Conservation (phyloP, 208 protist genomes). For the Endotrypanum monterogeii region DNA sequence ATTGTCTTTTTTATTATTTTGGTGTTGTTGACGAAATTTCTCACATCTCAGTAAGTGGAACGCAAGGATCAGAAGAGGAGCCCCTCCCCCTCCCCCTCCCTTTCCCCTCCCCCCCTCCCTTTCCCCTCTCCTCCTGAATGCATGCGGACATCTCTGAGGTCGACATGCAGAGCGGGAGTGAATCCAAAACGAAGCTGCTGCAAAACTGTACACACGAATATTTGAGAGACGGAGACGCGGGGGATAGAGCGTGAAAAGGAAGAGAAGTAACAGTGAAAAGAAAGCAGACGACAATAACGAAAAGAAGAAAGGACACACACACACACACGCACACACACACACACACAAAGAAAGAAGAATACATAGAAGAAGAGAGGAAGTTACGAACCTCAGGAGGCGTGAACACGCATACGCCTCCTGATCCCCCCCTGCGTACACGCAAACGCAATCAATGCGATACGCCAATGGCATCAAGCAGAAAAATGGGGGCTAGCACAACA, state of each 20-base stretch:
- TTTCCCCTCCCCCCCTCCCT: neutral
- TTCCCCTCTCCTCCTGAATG: neutral
- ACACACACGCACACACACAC: neutral
- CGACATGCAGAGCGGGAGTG: neutral
- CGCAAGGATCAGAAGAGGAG: neutral
- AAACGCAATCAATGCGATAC: neutral
- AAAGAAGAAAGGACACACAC: neutral
- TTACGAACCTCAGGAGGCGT: neutral
- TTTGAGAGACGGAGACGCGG: neutral
- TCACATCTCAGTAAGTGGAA: neutral
- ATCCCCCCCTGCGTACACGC: neutral
- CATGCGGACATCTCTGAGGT: neutral
- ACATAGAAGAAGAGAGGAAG: conserved; percentile 4
- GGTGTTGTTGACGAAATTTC: too few relatives aligned
- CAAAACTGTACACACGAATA: neutral
- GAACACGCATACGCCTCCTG: neutral
- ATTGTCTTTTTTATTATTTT: neutral
- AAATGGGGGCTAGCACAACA: too few relatives aligned
- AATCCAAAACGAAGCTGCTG: neutral
- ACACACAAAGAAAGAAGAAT: neutral
- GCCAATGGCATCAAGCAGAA: neutral
- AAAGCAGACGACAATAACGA: neutral
- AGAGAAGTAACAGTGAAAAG: conserved; percentile 1
- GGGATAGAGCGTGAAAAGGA: neutral
- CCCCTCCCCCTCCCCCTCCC: too few relatives aligned